These are phyloP conservation scores for Ceratobasidium sp. DNA, from an alignment of 1,284 basidiomycete species.

Conservation along the genomic window DNA sequence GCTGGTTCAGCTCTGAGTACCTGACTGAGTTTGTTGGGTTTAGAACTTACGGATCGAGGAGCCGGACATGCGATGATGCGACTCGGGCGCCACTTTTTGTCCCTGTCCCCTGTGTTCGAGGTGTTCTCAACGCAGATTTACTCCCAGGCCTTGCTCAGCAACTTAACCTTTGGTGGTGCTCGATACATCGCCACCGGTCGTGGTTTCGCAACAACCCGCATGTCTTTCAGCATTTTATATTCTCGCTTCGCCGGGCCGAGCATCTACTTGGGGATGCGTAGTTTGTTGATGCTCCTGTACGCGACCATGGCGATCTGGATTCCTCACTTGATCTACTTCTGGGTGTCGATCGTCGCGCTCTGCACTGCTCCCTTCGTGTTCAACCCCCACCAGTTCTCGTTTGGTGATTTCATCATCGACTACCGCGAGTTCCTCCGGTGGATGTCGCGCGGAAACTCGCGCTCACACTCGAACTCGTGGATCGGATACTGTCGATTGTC, in stretches of 20 bases:
- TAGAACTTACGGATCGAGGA: conserved; percentile 93
- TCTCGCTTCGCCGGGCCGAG: conserved; percentile 96
- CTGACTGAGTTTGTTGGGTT: conserved; percentile 41
- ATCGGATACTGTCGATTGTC: conserved; percentile 96
- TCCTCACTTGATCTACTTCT: conserved; percentile 94
- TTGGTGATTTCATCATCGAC: conserved; percentile 95
- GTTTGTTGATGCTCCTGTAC: conserved; percentile 88
- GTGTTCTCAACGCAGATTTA: conserved; percentile 97
- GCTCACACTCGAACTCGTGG: conserved; percentile 96
- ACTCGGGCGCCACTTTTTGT: conserved; percentile 90
- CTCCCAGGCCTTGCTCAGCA: conserved; percentile 93
- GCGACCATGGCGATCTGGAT: conserved; percentile 91
- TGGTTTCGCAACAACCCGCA: conserved; percentile 94
- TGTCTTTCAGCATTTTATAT: conserved; percentile 88
- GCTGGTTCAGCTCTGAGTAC: neutral
- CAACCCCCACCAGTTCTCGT: conserved; percentile 97
- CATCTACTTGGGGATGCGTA: conserved; percentile 95
- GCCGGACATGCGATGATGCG: conserved; percentile 89
- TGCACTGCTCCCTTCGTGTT: conserved; percentile 95
- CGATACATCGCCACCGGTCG: conserved; percentile 97
- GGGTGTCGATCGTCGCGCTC: conserved; percentile 87
- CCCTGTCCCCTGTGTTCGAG: conserved; percentile 94
- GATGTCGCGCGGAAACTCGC: conserved; percentile 97
- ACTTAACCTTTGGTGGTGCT: conserved; percentile 94
- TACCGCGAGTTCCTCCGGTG: conserved; percentile 96